These are phyloP conservation scores for Astrothelium subdiscretum DNA, from an alignment of 495 filamentous ascomycete species.

Conservation along the genomic window DNA sequence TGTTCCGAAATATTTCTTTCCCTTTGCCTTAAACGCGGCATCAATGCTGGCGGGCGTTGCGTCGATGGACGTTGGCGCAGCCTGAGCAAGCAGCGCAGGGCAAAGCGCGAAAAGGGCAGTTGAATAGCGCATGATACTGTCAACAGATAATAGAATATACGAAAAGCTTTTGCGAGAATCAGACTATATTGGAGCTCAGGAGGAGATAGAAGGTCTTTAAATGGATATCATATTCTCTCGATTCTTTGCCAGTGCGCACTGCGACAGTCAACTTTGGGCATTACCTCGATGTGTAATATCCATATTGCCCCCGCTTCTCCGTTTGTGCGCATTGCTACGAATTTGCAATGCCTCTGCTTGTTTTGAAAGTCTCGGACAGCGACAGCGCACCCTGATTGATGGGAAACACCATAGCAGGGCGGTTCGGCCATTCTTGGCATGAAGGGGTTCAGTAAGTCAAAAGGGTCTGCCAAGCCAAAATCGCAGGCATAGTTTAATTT, in stretches of 20 bases:
- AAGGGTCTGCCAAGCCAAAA: neutral
- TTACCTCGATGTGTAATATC: neutral
- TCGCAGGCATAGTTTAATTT: neutral
- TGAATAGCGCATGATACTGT: neutral
- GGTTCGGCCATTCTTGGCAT: neutral
- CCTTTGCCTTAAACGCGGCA: conserved; percentile 44
- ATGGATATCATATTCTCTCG: neutral
- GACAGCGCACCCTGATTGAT: neutral
- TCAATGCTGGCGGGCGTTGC: conserved; percentile 33
- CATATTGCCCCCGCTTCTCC: neutral
- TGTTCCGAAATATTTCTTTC: conserved; percentile 50
- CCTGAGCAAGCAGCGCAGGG: conserved; percentile 1
- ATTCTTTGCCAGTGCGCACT: neutral
- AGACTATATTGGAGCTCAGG: neutral
- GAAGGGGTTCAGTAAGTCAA: neutral
- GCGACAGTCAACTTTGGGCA: neutral
- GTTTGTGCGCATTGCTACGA: neutral
- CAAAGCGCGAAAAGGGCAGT: neutral
- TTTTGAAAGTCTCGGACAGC: neutral
- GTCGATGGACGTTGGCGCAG: conserved; percentile 9
- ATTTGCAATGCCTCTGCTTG: neutral
- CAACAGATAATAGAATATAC: neutral
- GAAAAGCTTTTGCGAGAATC: neutral
- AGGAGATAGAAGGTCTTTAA: neutral
- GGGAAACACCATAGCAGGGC: neutral